Conservation (phyloP, 345 rosid species). For the Citropsis articulata region DNA sequence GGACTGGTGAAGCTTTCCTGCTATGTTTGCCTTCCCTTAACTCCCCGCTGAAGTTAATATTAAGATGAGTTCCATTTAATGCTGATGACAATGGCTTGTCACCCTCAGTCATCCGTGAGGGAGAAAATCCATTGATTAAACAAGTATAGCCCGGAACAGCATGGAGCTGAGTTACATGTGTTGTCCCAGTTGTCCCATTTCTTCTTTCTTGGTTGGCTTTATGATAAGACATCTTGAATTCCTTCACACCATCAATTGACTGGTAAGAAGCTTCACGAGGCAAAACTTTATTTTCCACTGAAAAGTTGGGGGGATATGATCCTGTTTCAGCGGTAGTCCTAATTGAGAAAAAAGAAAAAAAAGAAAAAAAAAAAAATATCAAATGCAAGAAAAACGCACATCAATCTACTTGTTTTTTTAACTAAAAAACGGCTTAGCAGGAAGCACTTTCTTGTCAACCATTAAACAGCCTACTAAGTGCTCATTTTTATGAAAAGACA, state of each 20-base stretch:
- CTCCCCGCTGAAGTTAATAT: slow-evolving; percentile 19
- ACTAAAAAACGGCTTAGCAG: neutral
- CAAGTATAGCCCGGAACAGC: slow-evolving; percentile 46
- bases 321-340: slow-evolving; percentile 41
- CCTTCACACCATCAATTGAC: slow-evolving; percentile 46
- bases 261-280: slow-evolving; percentile 34
- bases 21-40: slow-evolving; percentile 22
- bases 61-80: slow-evolving; percentile 24
- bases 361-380: neutral
- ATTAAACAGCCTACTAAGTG: neutral
- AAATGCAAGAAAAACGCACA: neutral
- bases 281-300: slow-evolving; percentile 26
- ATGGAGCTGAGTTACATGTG: slow-evolving; percentile 44
- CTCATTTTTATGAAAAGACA: neutral
- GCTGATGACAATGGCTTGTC: slow-evolving; percentile 28
- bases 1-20: slow-evolving; percentile 29
- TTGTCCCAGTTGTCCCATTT: slow-evolving; percentile 40
- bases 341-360: neutral
- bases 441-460: neutral
- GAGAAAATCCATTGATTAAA: slow-evolving; percentile 41
- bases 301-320: slow-evolving; percentile 20
- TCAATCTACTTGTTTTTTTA: neutral
- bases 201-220: slow-evolving; percentile 36
- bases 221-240: slow-evolving; percentile 45
- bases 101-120: slow-evolving; percentile 22